A percentile compares a stretch with the other conserved stretches of the same genome.
phyloP scores from a whole-genome alignment of 2,329 filamentous ascomycete genomes.

The Diplodia seriata region DNA sequence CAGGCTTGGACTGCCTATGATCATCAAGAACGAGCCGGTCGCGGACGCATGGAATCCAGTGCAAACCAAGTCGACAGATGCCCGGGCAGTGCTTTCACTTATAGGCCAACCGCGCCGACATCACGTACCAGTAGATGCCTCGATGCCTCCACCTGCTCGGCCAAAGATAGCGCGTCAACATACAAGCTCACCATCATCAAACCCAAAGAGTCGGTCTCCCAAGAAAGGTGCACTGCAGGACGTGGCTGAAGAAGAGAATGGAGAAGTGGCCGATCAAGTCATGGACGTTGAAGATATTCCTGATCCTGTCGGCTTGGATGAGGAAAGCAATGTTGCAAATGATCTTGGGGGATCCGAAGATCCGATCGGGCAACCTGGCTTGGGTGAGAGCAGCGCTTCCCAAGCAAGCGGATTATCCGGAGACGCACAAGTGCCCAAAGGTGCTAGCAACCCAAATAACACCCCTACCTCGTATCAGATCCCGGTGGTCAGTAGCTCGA shows the following conservation, averaged over 20 bases:
- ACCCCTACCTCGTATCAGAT: conserved; percentile 20
- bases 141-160: neutral
- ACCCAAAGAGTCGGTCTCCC: neutral
- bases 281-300: neutral
- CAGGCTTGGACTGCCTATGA: neutral
- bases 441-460: neutral
- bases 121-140: neutral
- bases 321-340: neutral
- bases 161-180: neutral
- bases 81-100: neutral
- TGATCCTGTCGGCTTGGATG: neutral
- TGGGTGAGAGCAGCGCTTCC: neutral
- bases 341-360: neutral
- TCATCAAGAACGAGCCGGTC: neutral
- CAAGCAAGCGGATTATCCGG: neutral
- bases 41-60: neutral
- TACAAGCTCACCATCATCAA: neutral
- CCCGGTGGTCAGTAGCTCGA: neutral
- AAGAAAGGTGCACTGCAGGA: neutral
- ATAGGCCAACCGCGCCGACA: neutral
- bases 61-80: neutral
- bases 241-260: neutral
- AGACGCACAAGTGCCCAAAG: neutral
- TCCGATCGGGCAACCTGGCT: neutral
- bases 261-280: neutral